Evolutionary conservation across 306 rosid genomes (phyloP).

Genomic region (Sphenostylis stenocarpa): DNA sequence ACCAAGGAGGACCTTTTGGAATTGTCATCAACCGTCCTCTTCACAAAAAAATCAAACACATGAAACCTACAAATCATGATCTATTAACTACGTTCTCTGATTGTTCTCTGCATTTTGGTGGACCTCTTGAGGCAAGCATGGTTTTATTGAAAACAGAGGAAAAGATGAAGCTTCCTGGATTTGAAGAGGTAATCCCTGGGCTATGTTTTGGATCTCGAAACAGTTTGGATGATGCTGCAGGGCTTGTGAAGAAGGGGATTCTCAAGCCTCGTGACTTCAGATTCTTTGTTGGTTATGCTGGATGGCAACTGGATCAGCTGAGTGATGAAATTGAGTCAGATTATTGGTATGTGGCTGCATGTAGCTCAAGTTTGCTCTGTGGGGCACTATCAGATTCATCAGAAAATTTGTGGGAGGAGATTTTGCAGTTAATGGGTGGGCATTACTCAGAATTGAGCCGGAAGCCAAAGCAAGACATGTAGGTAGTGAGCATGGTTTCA

Average conservation of each 20-base stretch:
- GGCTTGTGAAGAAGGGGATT: constrained; percentile 79
- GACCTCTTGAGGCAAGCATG: constrained; percentile 98
- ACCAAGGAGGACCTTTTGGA: constrained; percentile 95
- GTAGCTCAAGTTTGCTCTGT: constrained; percentile 82
- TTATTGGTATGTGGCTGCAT: constrained; percentile 96
- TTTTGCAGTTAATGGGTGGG: constrained; percentile 95
- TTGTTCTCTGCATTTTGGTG: constrained; percentile 87
- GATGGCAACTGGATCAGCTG: constrained; percentile 97
- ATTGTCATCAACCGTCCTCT: constrained; percentile 90
- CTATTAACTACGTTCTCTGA: constrained; percentile 87
- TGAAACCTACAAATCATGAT: constrained; percentile 85
- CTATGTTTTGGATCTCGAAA: constrained; percentile 88
- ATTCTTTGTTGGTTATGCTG: constrained; percentile 98
- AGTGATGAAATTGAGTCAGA: constrained; percentile 88
- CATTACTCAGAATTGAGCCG: constrained; percentile 90
- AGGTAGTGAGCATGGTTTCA: constrained; percentile 40
- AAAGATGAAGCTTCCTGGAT: constrained; percentile 63
- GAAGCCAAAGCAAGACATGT: constrained; percentile 93
- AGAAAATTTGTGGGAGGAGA: constrained; percentile 87
- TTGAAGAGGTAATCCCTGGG: constrained; percentile 91
- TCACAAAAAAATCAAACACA: constrained; percentile 80
- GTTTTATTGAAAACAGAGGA: constrained; percentile 73
- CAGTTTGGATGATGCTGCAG: constrained; percentile 86
- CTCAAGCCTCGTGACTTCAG: constrained; percentile 83
- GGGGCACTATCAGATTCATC: constrained; percentile 61